Conservation (phyloP, 2,329 filamentous ascomycete genomes). For the Aspergillus sp. region DNA sequence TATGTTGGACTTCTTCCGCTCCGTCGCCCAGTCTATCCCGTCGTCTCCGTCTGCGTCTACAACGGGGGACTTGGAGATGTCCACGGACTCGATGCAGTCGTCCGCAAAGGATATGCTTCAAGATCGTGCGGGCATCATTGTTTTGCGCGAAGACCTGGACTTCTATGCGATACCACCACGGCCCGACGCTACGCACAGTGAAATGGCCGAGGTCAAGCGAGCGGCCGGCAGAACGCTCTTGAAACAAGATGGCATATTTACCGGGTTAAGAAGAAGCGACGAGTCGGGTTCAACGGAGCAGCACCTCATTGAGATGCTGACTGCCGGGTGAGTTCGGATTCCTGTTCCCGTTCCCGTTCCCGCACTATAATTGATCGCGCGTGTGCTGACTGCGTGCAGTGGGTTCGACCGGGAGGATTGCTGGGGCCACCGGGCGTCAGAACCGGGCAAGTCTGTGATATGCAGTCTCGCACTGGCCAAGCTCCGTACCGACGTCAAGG, state of each 20-base stretch:
- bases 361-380: background rate
- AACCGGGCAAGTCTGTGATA: slow-evolving; percentile 96
- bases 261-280: slow-evolving; percentile 85
- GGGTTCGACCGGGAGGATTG: slow-evolving; percentile 92
- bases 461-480: slow-evolving; percentile 91
- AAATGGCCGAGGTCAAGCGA: slow-evolving; percentile 95
- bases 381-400: slow-evolving; percentile 40
- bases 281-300: slow-evolving; percentile 95
- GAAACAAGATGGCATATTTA: slow-evolving; percentile 89
- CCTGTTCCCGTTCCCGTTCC: too few species aligned
- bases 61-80: slow-evolving; percentile 49
- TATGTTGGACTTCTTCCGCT: slow-evolving; percentile 98
- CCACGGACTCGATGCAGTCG: slow-evolving; percentile 64
- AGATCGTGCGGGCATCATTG: slow-evolving; percentile 90
- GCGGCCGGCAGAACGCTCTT: slow-evolving; percentile 80
- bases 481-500: slow-evolving; percentile 77
- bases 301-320: slow-evolving; percentile 98
- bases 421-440: slow-evolving; percentile 95
- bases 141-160: slow-evolving; percentile 88
- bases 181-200: slow-evolving; percentile 69
- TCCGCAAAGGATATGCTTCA: slow-evolving; percentile 68
- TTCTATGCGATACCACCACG: slow-evolving; percentile 92
- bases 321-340: slow-evolving; percentile 79
- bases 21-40: slow-evolving; percentile 85
- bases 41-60: slow-evolving; percentile 57